A percentile compares a stretch with the other conserved stretches of the same genome.
Evolutionary conservation across 2,329 filamentous ascomycete genomes (phyloP).

Genomic region (Pseudopithomyces maydicus): DNA sequence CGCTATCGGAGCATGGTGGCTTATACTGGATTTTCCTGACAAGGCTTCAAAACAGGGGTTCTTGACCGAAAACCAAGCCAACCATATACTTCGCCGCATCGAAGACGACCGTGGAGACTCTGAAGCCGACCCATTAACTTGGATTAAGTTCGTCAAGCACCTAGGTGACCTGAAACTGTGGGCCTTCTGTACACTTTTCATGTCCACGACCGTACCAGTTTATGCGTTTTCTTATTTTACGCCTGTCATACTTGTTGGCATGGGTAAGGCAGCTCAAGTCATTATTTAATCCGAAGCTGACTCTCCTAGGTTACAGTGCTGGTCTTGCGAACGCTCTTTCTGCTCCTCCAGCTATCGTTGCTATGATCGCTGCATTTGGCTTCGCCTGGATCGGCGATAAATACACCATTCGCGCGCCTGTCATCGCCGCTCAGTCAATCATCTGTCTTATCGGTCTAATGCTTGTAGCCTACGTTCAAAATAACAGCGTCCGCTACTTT

Average conservation of each 20-base stretch:
- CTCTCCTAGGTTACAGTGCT: background rate
- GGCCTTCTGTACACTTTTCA: conserved; percentile 25
- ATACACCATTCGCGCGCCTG: conserved; percentile 27
- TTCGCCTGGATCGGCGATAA: conserved; percentile 33
- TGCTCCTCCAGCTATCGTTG: conserved; percentile 30
- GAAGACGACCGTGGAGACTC: conserved; percentile 33
- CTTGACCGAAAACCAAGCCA: background rate
- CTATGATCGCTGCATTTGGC: conserved; percentile 28
- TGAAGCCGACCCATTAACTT: conserved; percentile 19
- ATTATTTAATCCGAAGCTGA: background rate
- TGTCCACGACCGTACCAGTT: conserved; percentile 28
- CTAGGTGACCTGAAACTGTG: conserved; percentile 17
- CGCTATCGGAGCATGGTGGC: conserved; percentile 29
- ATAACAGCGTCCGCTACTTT: conserved; percentile 31
- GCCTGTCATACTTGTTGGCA: conserved; percentile 30
- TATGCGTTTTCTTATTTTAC: conserved; percentile 35
- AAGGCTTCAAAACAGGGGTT: conserved; percentile 21
- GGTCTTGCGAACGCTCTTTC: conserved; percentile 11
- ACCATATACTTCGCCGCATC: conserved; percentile 12
- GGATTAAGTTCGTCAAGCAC: conserved; percentile 18
- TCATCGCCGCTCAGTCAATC: conserved; percentile 25
- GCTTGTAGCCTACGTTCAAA: conserved; percentile 28
- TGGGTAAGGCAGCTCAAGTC: conserved; percentile 13
- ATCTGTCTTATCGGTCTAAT: conserved; percentile 29
- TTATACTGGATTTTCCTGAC: conserved; percentile 36